Evolutionary conservation across 441 rosid species (phyloP), one percentile per base, ranked within the genome.

Genomic region (Corymbia citriodora): DNA sequence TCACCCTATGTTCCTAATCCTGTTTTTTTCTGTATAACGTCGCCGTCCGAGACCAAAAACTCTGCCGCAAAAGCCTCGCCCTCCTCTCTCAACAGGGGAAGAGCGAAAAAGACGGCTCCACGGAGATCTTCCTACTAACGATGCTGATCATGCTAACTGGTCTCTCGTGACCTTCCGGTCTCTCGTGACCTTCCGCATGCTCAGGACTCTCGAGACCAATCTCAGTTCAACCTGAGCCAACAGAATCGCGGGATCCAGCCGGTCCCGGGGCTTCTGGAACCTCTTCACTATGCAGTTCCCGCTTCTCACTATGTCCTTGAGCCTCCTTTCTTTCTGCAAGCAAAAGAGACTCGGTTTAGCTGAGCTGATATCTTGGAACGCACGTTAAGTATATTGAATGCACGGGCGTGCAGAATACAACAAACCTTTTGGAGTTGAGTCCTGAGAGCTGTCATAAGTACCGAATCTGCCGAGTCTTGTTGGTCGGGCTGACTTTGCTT

Each of bases 201-300:
- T 94, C 68, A 94, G 92, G 48, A 96, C 97, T 91, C 97, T 96
- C 53, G 95, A 94, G 90, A 97, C 91, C 89, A 97, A 54, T 90
- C 94, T 96, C 91, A 97, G 55, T 63, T 97, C 99, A 13, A 95
- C 94, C 89, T 95, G 96, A 59, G 96, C 96, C 14, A 95, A 90
- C 31, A 97, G 88, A 89, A 95, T 57, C 36, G 92, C 90, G 68
- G 91, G 91, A 87, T 94, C 93, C 59, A 90, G 36, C 86, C 90
- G 88, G 59, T 90, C 91, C n/a, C 91, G 94, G 25, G 93, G 94
- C 93, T 93, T 96, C 85, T 94, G 95, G 55, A 95, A 92, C 94
- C 93, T 96, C 92, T 94, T 96, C 18, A 95, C 93, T 89, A 96
- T 96, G 94, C 98, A 96, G 91, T 93, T 92, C 87, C 96, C 92